Conservation (phyloP, 768 basidiomycete species). For the Exidia glandulosa region DNA sequence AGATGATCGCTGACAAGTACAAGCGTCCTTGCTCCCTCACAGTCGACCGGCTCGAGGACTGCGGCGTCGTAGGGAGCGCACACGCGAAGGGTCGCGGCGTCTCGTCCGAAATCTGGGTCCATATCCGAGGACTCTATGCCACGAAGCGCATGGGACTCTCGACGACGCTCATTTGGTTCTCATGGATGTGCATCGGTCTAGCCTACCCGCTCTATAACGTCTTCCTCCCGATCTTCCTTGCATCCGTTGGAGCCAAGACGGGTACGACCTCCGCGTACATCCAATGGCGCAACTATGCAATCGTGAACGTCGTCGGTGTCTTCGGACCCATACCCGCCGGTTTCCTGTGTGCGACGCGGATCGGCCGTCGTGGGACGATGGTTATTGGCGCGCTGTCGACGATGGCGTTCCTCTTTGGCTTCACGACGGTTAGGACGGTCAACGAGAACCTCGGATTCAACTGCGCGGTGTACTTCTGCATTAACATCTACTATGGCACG, state of each 20-base stretch:
- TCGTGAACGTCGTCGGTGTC: slow-evolving; percentile 35
- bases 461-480: slow-evolving; percentile 20
- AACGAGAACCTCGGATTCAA: slow-evolving; percentile 34
- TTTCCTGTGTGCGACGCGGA: slow-evolving; percentile 33
- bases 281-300: slow-evolving; percentile 28
- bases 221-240: slow-evolving; percentile 40
- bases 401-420: slow-evolving; percentile 38
- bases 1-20: slow-evolving; percentile 38
- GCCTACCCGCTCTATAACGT: slow-evolving; percentile 43
- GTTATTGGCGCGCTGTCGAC: slow-evolving; percentile 38
- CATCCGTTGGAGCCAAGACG: slow-evolving; percentile 9
- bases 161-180: slow-evolving; percentile 35
- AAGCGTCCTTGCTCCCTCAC: slow-evolving; percentile 35
- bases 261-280: neutral
- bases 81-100: slow-evolving; percentile 15
- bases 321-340: slow-evolving; percentile 39
- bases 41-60: slow-evolving; percentile 29
- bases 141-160: slow-evolving; percentile 33
- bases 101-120: slow-evolving; percentile 14
- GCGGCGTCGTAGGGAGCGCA: neutral
- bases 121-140: slow-evolving; percentile 50
- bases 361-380: slow-evolving; percentile 20
- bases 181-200: slow-evolving; percentile 43
- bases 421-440: slow-evolving; percentile 34
- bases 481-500: neutral